Evolutionary conservation across 352 stramenopile species (phyloP).

Genomic region (Phytophthora cactorum): DNA sequence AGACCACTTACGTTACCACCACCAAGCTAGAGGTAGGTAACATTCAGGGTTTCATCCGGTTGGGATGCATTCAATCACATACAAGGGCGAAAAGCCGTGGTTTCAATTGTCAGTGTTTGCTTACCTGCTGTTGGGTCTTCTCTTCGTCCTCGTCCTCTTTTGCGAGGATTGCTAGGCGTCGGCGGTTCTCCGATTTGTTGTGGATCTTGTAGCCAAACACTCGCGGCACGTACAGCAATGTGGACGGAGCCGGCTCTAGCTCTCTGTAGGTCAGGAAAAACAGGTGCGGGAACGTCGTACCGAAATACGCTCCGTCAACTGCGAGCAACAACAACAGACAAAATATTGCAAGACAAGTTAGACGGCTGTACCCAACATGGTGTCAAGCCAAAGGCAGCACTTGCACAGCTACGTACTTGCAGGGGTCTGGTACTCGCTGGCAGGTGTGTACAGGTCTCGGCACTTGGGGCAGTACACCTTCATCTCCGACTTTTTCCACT

Average conservation of each 20-base stretch:
- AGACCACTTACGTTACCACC: conserved; percentile 11
- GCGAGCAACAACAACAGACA: background rate
- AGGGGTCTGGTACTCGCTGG: conserved; percentile 84
- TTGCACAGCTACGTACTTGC: conserved; percentile 60
- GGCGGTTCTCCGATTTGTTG: conserved; percentile 85
- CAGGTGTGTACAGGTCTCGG: conserved; percentile 86
- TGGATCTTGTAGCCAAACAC: conserved; percentile 95
- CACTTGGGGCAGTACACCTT: conserved; percentile 93
- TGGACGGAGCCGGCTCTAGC: conserved; percentile 81
- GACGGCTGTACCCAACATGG: background rate
- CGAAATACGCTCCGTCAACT: conserved; percentile 98
- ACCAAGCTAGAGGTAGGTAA: conserved; percentile 4
- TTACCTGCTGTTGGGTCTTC: conserved; percentile 71
- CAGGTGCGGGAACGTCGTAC: conserved; percentile 98
- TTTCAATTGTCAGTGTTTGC: conserved; percentile 44
- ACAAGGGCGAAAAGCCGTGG: conserved; percentile 35
- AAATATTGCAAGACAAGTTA: conserved; percentile 13
- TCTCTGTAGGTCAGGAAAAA: conserved; percentile 99
- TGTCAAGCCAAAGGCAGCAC: background rate
- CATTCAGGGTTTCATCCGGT: conserved; percentile 5
- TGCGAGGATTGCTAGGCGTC: conserved; percentile 80
- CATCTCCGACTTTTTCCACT: conserved; percentile 92
- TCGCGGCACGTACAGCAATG: conserved; percentile 87
- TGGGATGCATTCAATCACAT: conserved; percentile 20
- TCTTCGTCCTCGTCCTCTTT: conserved; percentile 85